Evolutionary conservation across 2,329 filamentous ascomycete species (phyloP).

Genomic region (Fusarium oligoseptatum): DNA sequence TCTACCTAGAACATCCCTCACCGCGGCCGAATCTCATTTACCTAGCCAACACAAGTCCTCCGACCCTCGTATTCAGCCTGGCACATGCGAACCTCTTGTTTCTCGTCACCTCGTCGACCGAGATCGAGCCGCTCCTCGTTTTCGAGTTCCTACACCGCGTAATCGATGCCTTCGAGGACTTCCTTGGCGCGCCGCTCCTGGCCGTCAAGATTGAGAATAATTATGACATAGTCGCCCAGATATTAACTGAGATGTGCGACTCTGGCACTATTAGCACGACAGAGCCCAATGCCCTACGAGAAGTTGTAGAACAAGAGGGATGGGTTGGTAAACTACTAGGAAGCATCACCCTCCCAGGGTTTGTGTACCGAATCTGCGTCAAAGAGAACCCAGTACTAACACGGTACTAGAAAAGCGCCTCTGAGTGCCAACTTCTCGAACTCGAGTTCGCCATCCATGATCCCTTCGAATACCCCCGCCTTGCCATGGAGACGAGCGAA

Average conservation of each 20-base stretch:
- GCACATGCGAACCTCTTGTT: constrained; percentile 90
- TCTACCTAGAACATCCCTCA: constrained; percentile 85
- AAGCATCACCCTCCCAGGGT: constrained; percentile 87
- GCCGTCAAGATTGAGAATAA: constrained; percentile 87
- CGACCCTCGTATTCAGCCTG: constrained; percentile 90
- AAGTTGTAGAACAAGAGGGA: constrained; percentile 91
- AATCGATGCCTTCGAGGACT: constrained; percentile 93
- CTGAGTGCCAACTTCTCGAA: constrained; percentile 55
- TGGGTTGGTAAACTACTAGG: constrained; percentile 91
- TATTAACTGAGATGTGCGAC: constrained; percentile 97
- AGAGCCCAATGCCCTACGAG: constrained; percentile 91
- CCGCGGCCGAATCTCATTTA: constrained; percentile 91
- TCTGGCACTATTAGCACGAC: constrained; percentile 90
- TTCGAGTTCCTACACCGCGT: constrained; percentile 96
- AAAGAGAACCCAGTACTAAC: constrained; percentile 19
- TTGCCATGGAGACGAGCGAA: constrained; percentile 92
- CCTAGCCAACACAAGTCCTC: constrained; percentile 83
- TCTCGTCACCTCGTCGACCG: constrained; percentile 84
- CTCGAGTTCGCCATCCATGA: constrained; percentile 56
- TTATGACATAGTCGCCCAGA: constrained; percentile 94
- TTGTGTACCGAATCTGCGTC: constrained; percentile 35
- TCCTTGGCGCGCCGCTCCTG: constrained; percentile 87
- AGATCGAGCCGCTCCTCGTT: constrained; percentile 89
- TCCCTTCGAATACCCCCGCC: constrained; percentile 63
- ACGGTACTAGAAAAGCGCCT: constrained; percentile 55